phyloP scores from a whole-genome alignment of 257 asterid genomes.

The Solanum appendiculatum region DNA sequence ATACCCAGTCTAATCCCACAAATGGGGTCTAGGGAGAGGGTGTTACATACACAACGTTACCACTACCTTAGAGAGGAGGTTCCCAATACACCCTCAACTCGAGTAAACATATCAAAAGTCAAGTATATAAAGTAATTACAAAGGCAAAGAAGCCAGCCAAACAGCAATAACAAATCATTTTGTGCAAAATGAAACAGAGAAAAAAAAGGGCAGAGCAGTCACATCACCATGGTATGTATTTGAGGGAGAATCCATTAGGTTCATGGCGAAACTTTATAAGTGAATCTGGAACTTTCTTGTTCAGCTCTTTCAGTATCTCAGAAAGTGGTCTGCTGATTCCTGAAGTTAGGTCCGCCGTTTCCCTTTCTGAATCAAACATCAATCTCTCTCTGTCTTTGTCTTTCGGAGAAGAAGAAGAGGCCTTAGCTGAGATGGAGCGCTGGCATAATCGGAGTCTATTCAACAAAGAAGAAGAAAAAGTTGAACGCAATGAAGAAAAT shows the following conservation, averaged over 20 bases:
- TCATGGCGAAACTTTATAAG: slow-evolving; percentile 38
- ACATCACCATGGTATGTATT: slow-evolving; percentile 67
- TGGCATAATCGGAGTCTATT: neutral
- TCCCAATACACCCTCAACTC: neutral
- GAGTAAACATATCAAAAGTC: too few species aligned
- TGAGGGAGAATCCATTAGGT: slow-evolving; percentile 37
- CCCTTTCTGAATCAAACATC: neutral
- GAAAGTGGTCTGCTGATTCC: slow-evolving; percentile 68
- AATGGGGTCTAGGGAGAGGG: too few species aligned
- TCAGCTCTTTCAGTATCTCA: slow-evolving; percentile 54
- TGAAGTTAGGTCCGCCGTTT: slow-evolving; percentile 22
- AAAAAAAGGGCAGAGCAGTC: neutral
- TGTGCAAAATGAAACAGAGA: neutral
- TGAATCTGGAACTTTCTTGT: slow-evolving; percentile 78
- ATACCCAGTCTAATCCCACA: too few species aligned
- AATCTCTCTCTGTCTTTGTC: neutral
- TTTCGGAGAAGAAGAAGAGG: neutral
- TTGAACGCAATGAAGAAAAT: neutral
- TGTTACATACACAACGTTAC: too few species aligned
- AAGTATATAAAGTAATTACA: neutral
- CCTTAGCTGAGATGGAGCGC: neutral
- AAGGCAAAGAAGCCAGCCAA: neutral
- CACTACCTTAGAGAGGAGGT: neutral
- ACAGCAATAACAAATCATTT: too few species aligned
- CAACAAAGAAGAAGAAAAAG: neutral